These are phyloP conservation scores for Xylariaceae sp. DNA, from an alignment of 2,329 filamentous ascomycete species.

Conservation along the genomic window DNA sequence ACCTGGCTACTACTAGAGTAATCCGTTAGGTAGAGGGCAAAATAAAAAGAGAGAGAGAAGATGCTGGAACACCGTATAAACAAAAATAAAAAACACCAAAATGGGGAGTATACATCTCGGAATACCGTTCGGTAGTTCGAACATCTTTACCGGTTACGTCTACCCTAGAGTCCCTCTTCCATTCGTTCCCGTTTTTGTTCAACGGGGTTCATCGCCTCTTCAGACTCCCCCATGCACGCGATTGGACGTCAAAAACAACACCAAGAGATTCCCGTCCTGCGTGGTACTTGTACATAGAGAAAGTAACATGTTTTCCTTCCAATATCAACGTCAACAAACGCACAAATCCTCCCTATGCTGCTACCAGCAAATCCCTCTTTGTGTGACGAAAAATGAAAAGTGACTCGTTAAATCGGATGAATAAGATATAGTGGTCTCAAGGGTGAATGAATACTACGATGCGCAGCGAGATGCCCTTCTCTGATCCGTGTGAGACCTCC, in stretches of 20 bases:
- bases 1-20: background rate
- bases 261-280: no score
- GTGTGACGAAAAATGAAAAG: background rate
- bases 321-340: no score
- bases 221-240: background rate
- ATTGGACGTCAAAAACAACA: background rate
- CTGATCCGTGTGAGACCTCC: background rate
- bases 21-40: no score
- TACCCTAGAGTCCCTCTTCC: background rate
- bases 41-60: background rate
- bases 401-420: background rate
- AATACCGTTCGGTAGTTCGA: background rate
- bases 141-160: background rate
- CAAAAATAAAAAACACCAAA: background rate
- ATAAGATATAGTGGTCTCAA: background rate
- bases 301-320: no score
- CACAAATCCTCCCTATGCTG: no score
- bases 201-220: background rate
- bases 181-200: background rate
- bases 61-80: constrained; percentile 5
- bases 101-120: background rate
- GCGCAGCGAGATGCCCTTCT: background rate
- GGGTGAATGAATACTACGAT: background rate
- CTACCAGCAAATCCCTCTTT: no score
- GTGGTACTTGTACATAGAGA: no score